phyloP scores from a whole-genome alignment of 768 basidiomycete species.

The Mycena filopes region DNA sequence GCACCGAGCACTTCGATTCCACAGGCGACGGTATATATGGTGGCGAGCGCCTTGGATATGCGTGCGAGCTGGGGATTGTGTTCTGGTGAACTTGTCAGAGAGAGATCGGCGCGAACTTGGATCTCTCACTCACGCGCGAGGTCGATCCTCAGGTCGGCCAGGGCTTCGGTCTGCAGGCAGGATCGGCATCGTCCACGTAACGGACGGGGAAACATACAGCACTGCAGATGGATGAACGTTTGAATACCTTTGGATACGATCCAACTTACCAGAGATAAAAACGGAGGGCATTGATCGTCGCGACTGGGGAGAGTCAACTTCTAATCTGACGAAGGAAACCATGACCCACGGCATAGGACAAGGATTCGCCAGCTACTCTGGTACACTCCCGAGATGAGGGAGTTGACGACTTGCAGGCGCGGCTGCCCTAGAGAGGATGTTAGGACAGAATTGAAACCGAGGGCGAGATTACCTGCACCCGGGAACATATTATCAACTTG shows the following conservation, averaged over 20 bases:
- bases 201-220: neutral
- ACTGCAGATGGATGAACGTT: neutral
- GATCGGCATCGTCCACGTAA: neutral
- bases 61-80: constrained; percentile 9
- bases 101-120: neutral
- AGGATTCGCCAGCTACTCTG: constrained; percentile 18
- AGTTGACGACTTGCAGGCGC: constrained; percentile 1
- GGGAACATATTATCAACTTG: constrained; percentile 49
- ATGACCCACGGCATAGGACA: constrained; percentile 6
- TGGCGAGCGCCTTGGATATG: neutral
- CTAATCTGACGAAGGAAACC: neutral
- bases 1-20: constrained; percentile 43
- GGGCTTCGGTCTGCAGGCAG: neutral
- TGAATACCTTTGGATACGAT: neutral
- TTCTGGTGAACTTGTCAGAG: neutral
- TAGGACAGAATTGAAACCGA: neutral
- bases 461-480: neutral
- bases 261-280: constrained; percentile 4
- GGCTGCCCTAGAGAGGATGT: neutral
- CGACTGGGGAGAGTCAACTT: neutral
- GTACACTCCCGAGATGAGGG: constrained; percentile 3
- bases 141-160: constrained; percentile 14
- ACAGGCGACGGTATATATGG: constrained; percentile 7
- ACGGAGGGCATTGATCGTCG: constrained; percentile 5
- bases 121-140: neutral